A percentile compares a stretch with the other conserved stretches of the same genome.
phyloP scores from a whole-genome alignment of 805 yeast species.

The Cyberlindnera nakhonratchasimensis region DNA sequence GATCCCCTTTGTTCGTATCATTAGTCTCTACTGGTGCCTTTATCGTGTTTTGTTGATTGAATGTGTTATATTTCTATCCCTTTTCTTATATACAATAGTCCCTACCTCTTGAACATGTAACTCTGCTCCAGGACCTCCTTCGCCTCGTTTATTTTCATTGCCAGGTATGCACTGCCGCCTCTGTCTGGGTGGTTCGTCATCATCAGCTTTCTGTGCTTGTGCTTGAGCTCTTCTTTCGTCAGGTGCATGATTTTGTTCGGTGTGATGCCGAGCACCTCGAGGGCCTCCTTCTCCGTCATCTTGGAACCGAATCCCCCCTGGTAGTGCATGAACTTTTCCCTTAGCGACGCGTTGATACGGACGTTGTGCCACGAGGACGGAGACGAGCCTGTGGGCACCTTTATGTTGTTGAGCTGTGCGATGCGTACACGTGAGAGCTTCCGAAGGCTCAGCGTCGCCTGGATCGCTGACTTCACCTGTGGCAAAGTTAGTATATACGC shows the following conservation, averaged over 20 bases:
- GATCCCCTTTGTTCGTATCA: too few relatives aligned
- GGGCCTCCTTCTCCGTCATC: slow-evolving; percentile 72
- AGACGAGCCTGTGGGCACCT: slow-evolving; percentile 13
- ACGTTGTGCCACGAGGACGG: slow-evolving; percentile 12
- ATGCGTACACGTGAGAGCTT: slow-evolving; percentile 35
- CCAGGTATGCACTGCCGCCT: slow-evolving; percentile 80
- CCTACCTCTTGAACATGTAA: slow-evolving; percentile 32
- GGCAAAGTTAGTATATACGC: slow-evolving; percentile 1
- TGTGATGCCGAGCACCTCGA: slow-evolving; percentile 57
- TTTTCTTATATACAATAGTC: not conserved
- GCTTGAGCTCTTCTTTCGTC: slow-evolving; percentile 50
- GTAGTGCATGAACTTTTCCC: slow-evolving; percentile 34
- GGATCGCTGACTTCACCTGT: slow-evolving; percentile 34
- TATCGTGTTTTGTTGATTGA: too few relatives aligned
- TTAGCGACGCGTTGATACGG: slow-evolving; percentile 21
- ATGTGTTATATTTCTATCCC: too few relatives aligned
- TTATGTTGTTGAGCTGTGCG: slow-evolving; percentile 39
- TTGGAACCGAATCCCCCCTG: slow-evolving; percentile 61
- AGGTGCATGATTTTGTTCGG: slow-evolving; percentile 52
- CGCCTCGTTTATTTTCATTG: slow-evolving; percentile 84
- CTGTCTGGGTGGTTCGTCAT: slow-evolving; percentile 83
- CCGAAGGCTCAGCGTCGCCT: slow-evolving; percentile 31
- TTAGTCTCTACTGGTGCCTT: too few relatives aligned
- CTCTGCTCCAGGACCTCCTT: slow-evolving; percentile 75
- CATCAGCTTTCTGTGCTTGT: slow-evolving; percentile 74